Conservation (phyloP, 768 basidiomycete species). For the Imleria badia region DNA sequence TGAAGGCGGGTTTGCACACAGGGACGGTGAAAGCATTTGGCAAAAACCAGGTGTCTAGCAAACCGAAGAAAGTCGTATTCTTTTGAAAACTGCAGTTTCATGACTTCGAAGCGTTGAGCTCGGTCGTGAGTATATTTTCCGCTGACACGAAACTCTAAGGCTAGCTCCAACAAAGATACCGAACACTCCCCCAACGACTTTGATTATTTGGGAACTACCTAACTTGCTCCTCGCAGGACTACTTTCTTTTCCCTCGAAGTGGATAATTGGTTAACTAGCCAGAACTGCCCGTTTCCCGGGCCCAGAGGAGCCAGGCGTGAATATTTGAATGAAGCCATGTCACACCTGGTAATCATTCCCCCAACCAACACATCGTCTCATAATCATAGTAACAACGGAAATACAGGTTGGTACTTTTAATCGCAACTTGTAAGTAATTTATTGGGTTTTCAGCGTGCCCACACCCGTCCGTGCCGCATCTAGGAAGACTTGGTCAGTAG, state of each 20-base stretch:
- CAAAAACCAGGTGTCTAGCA: conserved; percentile 20
- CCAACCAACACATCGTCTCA: neutral
- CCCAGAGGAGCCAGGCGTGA: neutral
- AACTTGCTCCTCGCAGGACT: neutral
- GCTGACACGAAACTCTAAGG: neutral
- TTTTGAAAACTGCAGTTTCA: conserved; percentile 33
- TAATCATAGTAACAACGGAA: neutral
- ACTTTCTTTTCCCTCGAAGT: no score
- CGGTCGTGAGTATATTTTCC: neutral
- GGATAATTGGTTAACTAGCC: no score
- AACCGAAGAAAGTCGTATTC: conserved; percentile 47
- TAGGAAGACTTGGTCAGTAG: no score
- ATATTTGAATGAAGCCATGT: neutral
- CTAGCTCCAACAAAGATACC: neutral
- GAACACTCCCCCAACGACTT: neutral
- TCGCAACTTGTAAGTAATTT: neutral
- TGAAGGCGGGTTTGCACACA: conserved; percentile 46
- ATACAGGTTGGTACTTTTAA: neutral
- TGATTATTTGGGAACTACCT: neutral
- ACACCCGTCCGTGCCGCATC: conserved; percentile 31
- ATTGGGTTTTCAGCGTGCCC: conserved; percentile 26
- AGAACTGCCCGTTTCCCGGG: no score
- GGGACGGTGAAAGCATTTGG: conserved; percentile 39
- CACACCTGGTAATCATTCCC: neutral
- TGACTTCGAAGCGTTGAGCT: neutral